Base-by-base conservation (phyloP, 768 basidiomycete species). In the Podaxis sp. region DNA sequence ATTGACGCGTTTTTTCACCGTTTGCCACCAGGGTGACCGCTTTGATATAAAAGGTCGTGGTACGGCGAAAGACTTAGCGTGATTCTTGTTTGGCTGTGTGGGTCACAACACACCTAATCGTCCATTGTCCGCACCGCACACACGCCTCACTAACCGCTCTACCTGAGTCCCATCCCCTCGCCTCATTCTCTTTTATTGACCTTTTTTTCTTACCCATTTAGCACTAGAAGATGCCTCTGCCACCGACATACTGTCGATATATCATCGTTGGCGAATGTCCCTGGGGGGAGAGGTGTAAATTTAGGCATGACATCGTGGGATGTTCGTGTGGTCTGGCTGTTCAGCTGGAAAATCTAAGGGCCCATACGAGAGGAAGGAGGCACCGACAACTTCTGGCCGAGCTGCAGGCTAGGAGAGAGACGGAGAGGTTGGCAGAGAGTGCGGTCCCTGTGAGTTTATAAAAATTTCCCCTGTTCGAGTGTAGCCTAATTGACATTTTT, bases 291-390 rank as follows among this genome's bases (percentile, higher is more conserved):
- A 51, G 64, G n/a, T 78, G 77, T 66, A 67, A 66, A 2, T 57
- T 71, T 57, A 67, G 74, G 29, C 78, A 79, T 59, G 76, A 79
- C 63, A 74, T 76, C 33, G 69, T 71, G 52, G 69, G 71, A 50
- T 79, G 78, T 61, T 64, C 71, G 12, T 78, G 78, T 56, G 78
- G 76, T 25, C 63, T 70, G 12, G 71, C 77, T 6, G 51, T 78
- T 17, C 68, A 69, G 9, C 46, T 58, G 22, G 43, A 57, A 2
- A 50, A 62, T 56, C 63, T 65, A 40, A 58, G 65, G 4, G 62
- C 69, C 11, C 78, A 79, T 63, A 50, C 67, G 24, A 64, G 67
- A 37, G 75, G 76, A 1, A 73, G 73, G 57, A 56, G 69, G 22
- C 77, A 79, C 54, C 57, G 36, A 9, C 55, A 65, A 43, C 64